These are phyloP conservation scores for Fragilaria crotonensis DNA, from an alignment of 108 stramenopile genomes.

Conservation along the genomic window DNA sequence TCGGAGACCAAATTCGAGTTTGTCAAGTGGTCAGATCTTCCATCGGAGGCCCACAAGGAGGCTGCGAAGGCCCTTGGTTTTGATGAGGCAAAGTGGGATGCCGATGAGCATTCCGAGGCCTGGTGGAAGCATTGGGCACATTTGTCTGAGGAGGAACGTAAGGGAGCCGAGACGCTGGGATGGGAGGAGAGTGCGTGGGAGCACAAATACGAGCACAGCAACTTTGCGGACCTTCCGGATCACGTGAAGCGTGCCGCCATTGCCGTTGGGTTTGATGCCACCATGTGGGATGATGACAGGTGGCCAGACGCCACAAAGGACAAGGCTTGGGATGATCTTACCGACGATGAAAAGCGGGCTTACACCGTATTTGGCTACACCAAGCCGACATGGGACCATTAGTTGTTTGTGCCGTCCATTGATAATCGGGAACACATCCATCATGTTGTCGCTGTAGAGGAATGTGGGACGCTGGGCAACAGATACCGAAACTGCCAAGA, in stretches of 20 bases:
- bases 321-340: conserved; percentile 21
- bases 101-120: conserved; percentile 5
- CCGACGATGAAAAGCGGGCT: conserved; percentile 15
- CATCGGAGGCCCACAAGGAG: conserved; percentile 19
- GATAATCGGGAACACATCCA: no score
- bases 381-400: conserved; percentile 15
- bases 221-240: conserved; percentile 41
- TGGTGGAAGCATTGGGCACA: conserved; percentile 36
- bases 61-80: conserved; percentile 47
- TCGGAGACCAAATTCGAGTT: conserved; percentile 49
- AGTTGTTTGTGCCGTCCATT: no score
- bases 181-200: conserved; percentile 57
- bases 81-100: conserved; percentile 36
- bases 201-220: conserved; percentile 30
- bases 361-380: conserved; percentile 19
- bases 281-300: conserved; percentile 42
- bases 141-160: conserved; percentile 33
- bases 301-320: conserved; percentile 11
- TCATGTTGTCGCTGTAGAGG: no score
- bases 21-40: conserved; percentile 33
- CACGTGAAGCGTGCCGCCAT: conserved; percentile 34
- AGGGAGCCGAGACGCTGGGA: conserved; percentile 34
- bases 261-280: conserved; percentile 35
- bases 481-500: no score
- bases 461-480: no score